Conservation (phyloP, 352 stramenopile genomes). For the Phytophthora uliginosa region DNA sequence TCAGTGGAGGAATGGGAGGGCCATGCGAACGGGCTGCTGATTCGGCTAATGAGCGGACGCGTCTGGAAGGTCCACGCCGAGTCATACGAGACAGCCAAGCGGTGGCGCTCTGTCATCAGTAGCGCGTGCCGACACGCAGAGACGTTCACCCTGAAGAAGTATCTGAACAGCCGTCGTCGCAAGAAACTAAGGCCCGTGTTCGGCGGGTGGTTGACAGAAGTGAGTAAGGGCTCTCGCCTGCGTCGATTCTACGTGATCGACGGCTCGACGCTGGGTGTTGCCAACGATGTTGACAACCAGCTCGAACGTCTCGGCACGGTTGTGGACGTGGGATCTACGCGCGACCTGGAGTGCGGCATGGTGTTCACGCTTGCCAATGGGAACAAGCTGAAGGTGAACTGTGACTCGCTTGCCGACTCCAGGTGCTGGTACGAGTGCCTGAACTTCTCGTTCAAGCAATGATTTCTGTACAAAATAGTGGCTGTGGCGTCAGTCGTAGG, state of each 20-base stretch:
- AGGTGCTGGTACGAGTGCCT: constrained; percentile 85
- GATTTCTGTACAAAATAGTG: constrained; percentile 48
- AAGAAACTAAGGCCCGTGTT: constrained; percentile 80
- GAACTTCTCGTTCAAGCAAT: constrained; percentile 49
- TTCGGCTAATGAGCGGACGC: constrained; percentile 72
- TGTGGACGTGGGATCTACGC: constrained; percentile 69
- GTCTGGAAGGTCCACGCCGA: constrained; percentile 80
- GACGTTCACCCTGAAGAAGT: constrained; percentile 75
- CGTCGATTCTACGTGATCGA: constrained; percentile 86
- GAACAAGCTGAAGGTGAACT: constrained; percentile 72
- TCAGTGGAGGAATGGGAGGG: constrained; percentile 77
- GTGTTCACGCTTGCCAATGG: constrained; percentile 72
- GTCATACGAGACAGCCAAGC: constrained; percentile 82
- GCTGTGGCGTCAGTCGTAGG: constrained; percentile 27
- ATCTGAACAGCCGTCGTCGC: constrained; percentile 68
- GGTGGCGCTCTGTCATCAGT: constrained; percentile 75
- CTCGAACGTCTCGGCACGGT: constrained; percentile 73
- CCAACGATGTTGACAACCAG: constrained; percentile 86
- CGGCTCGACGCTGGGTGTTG: constrained; percentile 71
- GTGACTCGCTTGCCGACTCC: constrained; percentile 75
- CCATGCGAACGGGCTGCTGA: constrained; percentile 74
- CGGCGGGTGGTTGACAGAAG: constrained; percentile 82
- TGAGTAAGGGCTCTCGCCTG: constrained; percentile 50
- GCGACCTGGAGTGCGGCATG: constrained; percentile 75
- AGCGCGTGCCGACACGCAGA: constrained; percentile 59